phyloP scores from a whole-genome alignment of 208 protist genomes.

The Crithidia mellificae region DNA sequence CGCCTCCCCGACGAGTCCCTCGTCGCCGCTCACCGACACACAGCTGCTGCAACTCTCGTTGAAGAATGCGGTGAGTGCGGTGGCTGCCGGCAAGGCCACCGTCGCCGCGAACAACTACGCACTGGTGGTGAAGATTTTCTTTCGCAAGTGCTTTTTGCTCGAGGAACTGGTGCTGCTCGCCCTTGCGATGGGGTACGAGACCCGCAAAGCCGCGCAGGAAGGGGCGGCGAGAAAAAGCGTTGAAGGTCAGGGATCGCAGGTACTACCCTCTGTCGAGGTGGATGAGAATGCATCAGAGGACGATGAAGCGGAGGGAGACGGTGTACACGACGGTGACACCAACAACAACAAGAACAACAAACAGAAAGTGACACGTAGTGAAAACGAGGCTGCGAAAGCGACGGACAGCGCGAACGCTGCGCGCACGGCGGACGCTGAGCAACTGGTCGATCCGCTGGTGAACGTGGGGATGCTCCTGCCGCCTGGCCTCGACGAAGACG shows the following conservation, averaged over 20 bases:
- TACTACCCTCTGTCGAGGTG: conserved; percentile 1
- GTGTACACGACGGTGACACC: background rate
- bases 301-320: background rate
- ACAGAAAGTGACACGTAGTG: too few species aligned
- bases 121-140: conserved; percentile 52
- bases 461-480: conserved; percentile 37
- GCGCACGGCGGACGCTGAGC: too few species aligned
- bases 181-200: conserved; percentile 32
- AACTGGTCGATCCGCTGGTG: conserved; percentile 16
- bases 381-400: too few species aligned
- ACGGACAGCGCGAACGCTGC: too few species aligned
- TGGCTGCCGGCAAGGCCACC: conserved; percentile 34
- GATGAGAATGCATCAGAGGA: background rate
- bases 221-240: background rate
- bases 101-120: conserved; percentile 57
- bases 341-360: too few species aligned
- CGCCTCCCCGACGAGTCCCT: background rate
- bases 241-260: background rate
- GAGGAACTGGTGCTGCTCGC: conserved; percentile 55
- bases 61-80: conserved; percentile 35
- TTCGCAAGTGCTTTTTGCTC: conserved; percentile 54
- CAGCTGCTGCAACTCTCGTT: conserved; percentile 45
- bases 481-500: conserved; percentile 52
- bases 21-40: conserved; percentile 33
- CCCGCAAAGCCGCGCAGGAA: background rate